Conservation (phyloP, 139 green algal species). For the Chlorella sp. region DNA sequence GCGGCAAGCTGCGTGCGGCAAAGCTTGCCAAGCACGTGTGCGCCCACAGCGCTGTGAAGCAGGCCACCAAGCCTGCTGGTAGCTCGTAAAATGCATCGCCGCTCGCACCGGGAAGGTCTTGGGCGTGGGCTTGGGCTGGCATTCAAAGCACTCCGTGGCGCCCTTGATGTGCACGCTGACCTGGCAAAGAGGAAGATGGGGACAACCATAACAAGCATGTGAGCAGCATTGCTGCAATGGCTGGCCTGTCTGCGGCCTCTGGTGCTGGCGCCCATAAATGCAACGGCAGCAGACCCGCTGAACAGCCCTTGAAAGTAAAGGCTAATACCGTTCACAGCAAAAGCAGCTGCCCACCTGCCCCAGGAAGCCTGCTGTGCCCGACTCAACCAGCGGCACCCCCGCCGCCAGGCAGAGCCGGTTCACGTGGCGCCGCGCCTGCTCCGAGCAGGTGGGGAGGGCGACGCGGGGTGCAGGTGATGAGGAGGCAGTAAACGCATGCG, state of each 20-base stretch:
- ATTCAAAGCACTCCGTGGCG: constrained; percentile 96
- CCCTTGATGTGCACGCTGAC: constrained; percentile 91
- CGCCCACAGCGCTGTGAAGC: too few relatives aligned
- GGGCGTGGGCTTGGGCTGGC: constrained; percentile 78
- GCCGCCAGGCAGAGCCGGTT: constrained; percentile 94
- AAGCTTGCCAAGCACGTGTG: too few relatives aligned
- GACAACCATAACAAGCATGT: too few relatives aligned
- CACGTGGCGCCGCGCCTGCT: constrained; percentile 81
- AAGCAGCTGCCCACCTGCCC: constrained; percentile 70
- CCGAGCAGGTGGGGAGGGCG: too few relatives aligned
- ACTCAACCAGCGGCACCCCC: constrained; percentile 91
- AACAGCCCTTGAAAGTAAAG: neutral
- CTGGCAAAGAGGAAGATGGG: constrained; percentile 52
- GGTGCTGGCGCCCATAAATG: neutral
- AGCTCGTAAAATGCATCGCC: too few relatives aligned
- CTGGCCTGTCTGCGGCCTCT: neutral
- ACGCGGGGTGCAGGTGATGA: too few relatives aligned
- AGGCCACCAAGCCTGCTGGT: too few relatives aligned
- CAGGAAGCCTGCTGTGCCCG: constrained; percentile 91
- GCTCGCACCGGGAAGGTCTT: constrained; percentile 84
- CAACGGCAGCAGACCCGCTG: neutral
- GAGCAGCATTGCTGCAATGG: too few relatives aligned
- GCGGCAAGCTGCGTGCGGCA: too few relatives aligned
- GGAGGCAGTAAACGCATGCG: too few relatives aligned
- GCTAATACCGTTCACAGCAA: neutral